Evolutionary conservation across 768 basidiomycete species (phyloP), one percentile per base, ranked within the genome.

Genomic region (Pleurotus eryngii): DNA sequence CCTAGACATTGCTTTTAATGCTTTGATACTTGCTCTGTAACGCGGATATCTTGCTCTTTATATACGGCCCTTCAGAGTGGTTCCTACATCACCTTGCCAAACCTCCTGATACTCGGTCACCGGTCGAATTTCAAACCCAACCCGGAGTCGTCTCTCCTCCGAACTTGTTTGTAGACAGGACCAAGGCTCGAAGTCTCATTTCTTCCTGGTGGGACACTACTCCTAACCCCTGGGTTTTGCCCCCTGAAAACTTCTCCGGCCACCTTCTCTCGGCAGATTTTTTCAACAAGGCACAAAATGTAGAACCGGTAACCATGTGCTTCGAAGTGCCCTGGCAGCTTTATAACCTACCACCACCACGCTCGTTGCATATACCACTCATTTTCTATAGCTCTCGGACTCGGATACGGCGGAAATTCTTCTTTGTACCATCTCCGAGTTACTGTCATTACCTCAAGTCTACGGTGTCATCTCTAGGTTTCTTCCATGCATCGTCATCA

Each of bases 281-380:
- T 35, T 35, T 3, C 30, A 9, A 9, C 30, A 35, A 35, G 30
- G 30, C 30, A 35, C 30, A 4, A 11, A 35, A 35, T 45, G 9
- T 45, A 45, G 17, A 45, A 22, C 8, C 15, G 43, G 43, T 45
- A 45, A 17, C 43, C 46, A 48, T 20, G 46, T 48, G 18, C 17
- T n/a, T 22, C 46, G 6, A 26, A 39, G 22, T 35, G 30, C 30
- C 30, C 37, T 30, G 12, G n/a, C 49, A 39, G 4, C 51, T 40
- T 42, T 54, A n/a, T 11, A 37, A 18, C 26, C 24, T 22, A 40
- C 51, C 51, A 54, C 51, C 51, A 54, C 51, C 51, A 54, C 51
- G 18, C 51, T 54, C 51, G 39, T 54, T 54, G 51, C 38, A 39
- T 39, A 54, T 40, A 40, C 17, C 51, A 40, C 35, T 54, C 51